Conservation (phyloP, 768 basidiomycete genomes). For the Nevesoporus exiguus region DNA sequence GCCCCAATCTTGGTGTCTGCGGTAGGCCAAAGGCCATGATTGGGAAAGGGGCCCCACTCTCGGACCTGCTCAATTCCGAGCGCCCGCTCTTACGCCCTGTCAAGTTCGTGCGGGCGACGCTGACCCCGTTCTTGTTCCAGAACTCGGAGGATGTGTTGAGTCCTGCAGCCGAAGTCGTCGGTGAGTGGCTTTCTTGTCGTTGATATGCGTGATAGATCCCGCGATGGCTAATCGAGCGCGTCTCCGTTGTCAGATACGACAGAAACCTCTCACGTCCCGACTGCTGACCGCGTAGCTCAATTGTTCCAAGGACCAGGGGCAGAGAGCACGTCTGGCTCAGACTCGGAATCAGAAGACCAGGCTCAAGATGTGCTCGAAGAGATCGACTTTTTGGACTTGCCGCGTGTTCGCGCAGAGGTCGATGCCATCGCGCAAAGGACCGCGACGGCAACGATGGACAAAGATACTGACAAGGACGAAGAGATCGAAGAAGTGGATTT, state of each 20-base stretch:
- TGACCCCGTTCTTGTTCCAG: conserved; percentile 49
- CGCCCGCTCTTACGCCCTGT: conserved; percentile 67
- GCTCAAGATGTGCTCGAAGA: conserved; percentile 44
- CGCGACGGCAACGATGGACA: background rate
- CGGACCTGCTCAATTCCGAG: conserved; percentile 51
- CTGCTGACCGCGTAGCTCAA: conserved; percentile 61
- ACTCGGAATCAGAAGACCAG: conserved; percentile 31
- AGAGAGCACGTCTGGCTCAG: conserved; percentile 16
- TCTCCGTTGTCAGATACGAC: conserved; percentile 28
- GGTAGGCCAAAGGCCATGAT: background rate
- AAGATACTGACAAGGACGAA: conserved; percentile 22
- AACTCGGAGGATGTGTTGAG: conserved; percentile 60
- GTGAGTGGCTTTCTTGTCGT: conserved; percentile 28
- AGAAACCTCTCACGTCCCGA: conserved; percentile 58
- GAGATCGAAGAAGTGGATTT: conserved; percentile 52
- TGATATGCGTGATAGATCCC: background rate
- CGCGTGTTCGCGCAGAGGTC: conserved; percentile 41
- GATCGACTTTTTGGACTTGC: conserved; percentile 65
- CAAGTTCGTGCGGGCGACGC: conserved; percentile 59
- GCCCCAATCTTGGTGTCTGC: conserved; percentile 4
- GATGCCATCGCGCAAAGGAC: conserved; percentile 25
- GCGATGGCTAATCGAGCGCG: conserved; percentile 1
- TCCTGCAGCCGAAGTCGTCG: conserved; percentile 46
- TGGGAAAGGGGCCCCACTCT: conserved; percentile 45
- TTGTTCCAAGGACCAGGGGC: conserved; percentile 51